Base-by-base conservation (phyloP, 176 grass and related monocot genomes). In the Phoenix roebelenii region DNA sequence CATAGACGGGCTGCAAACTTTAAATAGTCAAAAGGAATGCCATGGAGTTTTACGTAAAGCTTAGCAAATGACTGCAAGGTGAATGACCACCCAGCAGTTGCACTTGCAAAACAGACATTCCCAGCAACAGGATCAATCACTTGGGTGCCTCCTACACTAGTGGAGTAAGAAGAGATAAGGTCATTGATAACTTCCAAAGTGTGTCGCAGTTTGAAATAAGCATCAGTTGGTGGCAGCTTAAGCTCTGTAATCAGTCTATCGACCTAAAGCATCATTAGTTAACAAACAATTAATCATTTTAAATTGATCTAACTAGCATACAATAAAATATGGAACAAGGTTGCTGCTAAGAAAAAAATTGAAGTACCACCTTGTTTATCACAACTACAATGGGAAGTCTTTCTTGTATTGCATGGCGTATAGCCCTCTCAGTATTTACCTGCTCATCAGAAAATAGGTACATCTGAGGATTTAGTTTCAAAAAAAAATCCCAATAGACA, bases 351-450 rank as follows among this genome's bases (percentile, higher is more conserved):
- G 28, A 10, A 44, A 68, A 20, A 49, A 15, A 30, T 16, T 52
- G 25, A 61, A 55, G 18, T 72, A 85, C 87, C 87, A 88, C 92
- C 87, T 98, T 98, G 80, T 92, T 98, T 68, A 98, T 92, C 52
- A 98, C 93, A 60, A 98, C 87, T 23, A 98, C 93, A 30, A 98
- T 92, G 30, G 87, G 87, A 57, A 92, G 76, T 66, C 93, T 82
- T 88, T 97, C 93, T 83, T 88, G 87, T 67, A 85, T 88, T 58
- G 87, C 87, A 64, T 98, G 93, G 59, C 84, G 88, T 76, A 98
- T 98, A 66, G 93, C 93, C 76, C 93, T 98, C 81, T 98, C 87
- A 18, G 87, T 98, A 57, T 98, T 98, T 58, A 92, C 93, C 93
- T 98, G 74, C 18, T 66, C 76, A 80, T 59, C 57, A 81, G 76